These are phyloP conservation scores for Backusella liffmaniae DNA, from an alignment of 192 early-diverging fungal genomes.

Conservation along the genomic window DNA sequence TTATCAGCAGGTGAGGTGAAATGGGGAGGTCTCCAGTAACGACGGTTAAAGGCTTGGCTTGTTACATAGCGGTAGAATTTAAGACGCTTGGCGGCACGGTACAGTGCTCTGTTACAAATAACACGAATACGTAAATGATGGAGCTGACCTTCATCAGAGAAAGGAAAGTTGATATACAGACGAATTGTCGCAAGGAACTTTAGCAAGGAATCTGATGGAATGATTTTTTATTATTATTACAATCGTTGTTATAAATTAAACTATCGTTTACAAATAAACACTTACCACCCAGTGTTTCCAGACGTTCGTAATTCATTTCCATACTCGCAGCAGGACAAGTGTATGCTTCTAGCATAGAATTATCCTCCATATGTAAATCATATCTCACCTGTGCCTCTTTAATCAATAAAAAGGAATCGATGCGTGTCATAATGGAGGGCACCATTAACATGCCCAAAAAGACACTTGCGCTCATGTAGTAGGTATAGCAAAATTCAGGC, in stretches of 20 bases:
- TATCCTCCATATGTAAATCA: conserved; percentile 39
- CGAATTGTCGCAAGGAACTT: conserved; percentile 74
- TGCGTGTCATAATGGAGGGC: conserved; percentile 59
- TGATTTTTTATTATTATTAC: too few relatives aligned
- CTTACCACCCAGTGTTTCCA: conserved; percentile 80
- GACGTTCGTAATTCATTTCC: conserved; percentile 79
- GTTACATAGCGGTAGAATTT: conserved; percentile 61
- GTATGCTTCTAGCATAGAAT: conserved; percentile 63
- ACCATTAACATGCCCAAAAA: conserved; percentile 48
- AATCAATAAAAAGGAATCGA: conserved; percentile 58
- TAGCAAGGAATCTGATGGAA: conserved; percentile 64
- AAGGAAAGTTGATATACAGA: conserved; percentile 74
- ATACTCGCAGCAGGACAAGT: conserved; percentile 69
- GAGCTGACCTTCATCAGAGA: conserved; percentile 77
- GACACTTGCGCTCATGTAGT: conserved; percentile 40
- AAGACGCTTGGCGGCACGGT: conserved; percentile 45
- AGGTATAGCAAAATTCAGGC: conserved; percentile 38
- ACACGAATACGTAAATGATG: conserved; percentile 66
- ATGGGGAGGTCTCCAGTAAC: conserved; percentile 50
- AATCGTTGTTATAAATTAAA: too few relatives aligned
- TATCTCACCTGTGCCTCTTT: conserved; percentile 42
- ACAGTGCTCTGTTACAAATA: conserved; percentile 78
- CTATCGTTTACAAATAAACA: too few relatives aligned
- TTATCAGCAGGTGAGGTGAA: conserved; percentile 35
- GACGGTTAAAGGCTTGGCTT: conserved; percentile 60